Evolutionary conservation across 2,329 filamentous ascomycete species (phyloP).

Genomic region (Penicillium corylophilum): DNA sequence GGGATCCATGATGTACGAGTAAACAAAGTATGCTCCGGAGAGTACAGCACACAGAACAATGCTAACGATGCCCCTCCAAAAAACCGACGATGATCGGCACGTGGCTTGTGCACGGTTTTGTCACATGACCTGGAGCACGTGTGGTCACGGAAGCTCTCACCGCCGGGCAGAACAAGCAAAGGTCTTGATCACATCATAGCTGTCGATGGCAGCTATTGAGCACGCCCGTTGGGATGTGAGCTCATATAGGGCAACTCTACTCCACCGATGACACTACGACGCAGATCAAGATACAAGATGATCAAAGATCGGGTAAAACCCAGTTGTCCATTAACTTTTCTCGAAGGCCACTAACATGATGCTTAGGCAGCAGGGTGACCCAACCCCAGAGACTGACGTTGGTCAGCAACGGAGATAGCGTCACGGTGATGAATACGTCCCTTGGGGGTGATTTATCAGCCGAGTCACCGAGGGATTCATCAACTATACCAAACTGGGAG

Average conservation of each 20-base stretch:
- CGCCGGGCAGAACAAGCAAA: background rate
- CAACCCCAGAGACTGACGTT: conserved; percentile 3
- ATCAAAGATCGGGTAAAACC: conserved; percentile 5
- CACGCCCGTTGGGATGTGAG: background rate
- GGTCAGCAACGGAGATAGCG: conserved; percentile 8
- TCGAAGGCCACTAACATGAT: conserved; percentile 11
- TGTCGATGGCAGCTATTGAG: background rate
- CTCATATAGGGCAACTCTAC: background rate
- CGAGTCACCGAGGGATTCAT: background rate
- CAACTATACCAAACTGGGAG: background rate
- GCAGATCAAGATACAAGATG: conserved; percentile 5
- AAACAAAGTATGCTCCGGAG: background rate
- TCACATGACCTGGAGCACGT: background rate
- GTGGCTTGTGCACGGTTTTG: background rate
- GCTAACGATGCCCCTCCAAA: conserved; percentile 1
- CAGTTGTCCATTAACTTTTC: conserved; percentile 3
- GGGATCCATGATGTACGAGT: conserved; percentile 26
- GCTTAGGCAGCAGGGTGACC: conserved; percentile 1
- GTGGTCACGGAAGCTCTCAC: background rate
- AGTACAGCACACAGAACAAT: background rate
- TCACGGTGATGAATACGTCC: background rate
- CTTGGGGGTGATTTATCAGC: conserved; percentile 20
- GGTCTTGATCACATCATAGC: background rate
- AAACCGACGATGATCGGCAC: conserved; percentile 7
- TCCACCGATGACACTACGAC: conserved; percentile 10